Base-by-base conservation (phyloP, 306 rosid species). In the Cicer cuneatum region DNA sequence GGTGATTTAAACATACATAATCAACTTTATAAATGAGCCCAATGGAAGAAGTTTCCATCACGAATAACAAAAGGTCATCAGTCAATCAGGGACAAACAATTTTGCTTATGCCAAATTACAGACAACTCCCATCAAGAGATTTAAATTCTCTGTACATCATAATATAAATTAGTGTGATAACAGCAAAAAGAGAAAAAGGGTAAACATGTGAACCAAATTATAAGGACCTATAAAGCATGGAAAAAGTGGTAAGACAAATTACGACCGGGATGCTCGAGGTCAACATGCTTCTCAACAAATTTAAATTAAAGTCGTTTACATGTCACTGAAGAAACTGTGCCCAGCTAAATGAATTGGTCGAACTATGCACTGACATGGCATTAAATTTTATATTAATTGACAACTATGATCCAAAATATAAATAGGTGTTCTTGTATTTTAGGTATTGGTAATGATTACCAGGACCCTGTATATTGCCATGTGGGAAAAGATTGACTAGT, bases 1-100 rank as follows among this genome's bases (percentile, higher is more conserved):
- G 43, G 19, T 29, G 58, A 33, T 56, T 73, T 24, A 52, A 57
- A 41, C 67, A 29, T 10, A 59, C 7, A 69, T 56, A 21, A 40
- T 41, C 66, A 19, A 38, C 62, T 11, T 16, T 40, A 54, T n/a
- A 21, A 24, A 21, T 73, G 42, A 21, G 35, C 43, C 58, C 29
- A 42, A 51, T 19, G 40, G n/a, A 51, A 15, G 59, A 72, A 37
- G 42, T 58, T 58, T 58, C 18, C 71, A 14, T 48, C 39, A 46
- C 9, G 7, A 47, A 19, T 57, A 79, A 72, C 69, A 12, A 57
- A 73, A 72, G 54, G 68, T 49, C 62, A 61, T 61, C 61, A 16
- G 64, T 35, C 48, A 7, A 63, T 69, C 54, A 39, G 43, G 62
- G 24, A 43, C 14, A 7, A 1, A 53, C 2, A 2, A 5, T 12